Conservation (phyloP, 371 early-diverging fungal genomes). For the Mortierella sp. region DNA sequence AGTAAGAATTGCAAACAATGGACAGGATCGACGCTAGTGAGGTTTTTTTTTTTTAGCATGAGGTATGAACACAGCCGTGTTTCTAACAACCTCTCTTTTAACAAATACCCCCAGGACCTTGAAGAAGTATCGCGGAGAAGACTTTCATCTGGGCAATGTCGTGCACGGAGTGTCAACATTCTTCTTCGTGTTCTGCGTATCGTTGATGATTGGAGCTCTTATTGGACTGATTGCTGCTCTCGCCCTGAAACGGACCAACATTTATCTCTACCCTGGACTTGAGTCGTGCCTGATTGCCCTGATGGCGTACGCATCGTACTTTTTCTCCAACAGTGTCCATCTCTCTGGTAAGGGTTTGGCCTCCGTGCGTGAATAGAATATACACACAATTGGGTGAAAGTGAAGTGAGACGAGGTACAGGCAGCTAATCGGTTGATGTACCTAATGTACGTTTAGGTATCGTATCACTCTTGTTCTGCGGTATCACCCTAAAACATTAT, state of each 20-base stretch:
- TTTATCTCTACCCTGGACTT: constrained; percentile 80
- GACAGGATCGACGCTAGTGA: not conserved
- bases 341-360: constrained; percentile 75
- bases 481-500: constrained; percentile 92
- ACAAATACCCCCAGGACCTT: constrained; percentile 70
- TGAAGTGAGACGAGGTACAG: too few species aligned
- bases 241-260: constrained; percentile 81
- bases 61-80: too few species aligned
- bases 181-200: constrained; percentile 83
- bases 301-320: constrained; percentile 90
- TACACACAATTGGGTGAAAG: too few species aligned
- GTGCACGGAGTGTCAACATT: constrained; percentile 80
- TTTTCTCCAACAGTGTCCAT: constrained; percentile 87
- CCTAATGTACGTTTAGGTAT: too few species aligned
- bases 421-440: too few species aligned
- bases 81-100: too few species aligned
- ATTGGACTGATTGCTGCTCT: constrained; percentile 83
- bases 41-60: too few species aligned
- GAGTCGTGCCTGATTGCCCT: constrained; percentile 88
- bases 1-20: constrained; percentile 57
- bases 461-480: constrained; percentile 94
- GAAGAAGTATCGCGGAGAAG: constrained; percentile 81
- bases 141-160: constrained; percentile 76
- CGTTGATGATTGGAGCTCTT: constrained; percentile 83
- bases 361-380: too few species aligned